Evolutionary conservation across 305 asterid species (phyloP).

Genomic region (Fraxinus xanthoxyloides): DNA sequence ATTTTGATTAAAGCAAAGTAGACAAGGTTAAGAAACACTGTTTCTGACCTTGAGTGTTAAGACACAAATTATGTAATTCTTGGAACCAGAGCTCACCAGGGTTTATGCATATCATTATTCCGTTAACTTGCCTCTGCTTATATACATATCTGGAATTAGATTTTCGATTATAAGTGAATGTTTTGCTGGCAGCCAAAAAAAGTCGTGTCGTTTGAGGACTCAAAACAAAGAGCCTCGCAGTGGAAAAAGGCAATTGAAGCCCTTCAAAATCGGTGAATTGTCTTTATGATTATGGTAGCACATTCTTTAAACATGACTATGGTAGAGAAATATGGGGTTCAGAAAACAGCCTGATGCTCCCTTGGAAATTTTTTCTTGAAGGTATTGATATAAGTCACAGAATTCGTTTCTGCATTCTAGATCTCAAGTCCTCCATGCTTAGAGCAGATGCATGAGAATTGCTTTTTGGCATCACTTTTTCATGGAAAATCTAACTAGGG

Average conservation of each 20-base stretch:
- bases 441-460: background rate
- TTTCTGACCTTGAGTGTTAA: background rate
- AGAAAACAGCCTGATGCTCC: background rate
- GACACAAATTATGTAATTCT: background rate
- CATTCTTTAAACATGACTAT: slow-evolving; percentile 44
- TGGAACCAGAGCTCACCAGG: background rate
- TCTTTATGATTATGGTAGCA: slow-evolving; percentile 21
- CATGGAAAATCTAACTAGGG: background rate
- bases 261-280: slow-evolving; percentile 73
- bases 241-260: slow-evolving; percentile 95
- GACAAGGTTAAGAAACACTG: background rate
- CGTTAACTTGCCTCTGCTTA: background rate
- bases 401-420: background rate
- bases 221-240: slow-evolving; percentile 83
- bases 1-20: background rate
- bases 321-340: slow-evolving; percentile 31
- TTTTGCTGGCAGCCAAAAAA: slow-evolving; percentile 73
- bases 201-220: slow-evolving; percentile 77
- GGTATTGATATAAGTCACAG: background rate
- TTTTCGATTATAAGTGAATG: background rate
- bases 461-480: background rate
- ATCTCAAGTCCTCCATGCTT: background rate
- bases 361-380: slow-evolving; percentile 13
- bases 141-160: background rate
- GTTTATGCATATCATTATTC: background rate